Conservation (phyloP, 1,139 yeast genomes). For the Candida sojae region DNA sequence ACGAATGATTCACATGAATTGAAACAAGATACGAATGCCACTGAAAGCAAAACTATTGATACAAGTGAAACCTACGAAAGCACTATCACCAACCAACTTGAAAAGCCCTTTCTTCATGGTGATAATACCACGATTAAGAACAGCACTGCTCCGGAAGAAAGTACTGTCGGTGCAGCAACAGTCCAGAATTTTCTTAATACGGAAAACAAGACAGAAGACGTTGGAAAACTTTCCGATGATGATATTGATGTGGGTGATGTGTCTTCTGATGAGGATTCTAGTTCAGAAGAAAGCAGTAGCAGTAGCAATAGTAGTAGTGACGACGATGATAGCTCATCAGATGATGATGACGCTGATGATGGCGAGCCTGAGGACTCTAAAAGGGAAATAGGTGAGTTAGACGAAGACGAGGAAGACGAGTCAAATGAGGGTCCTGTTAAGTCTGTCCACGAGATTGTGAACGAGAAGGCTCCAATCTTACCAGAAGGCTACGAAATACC, state of each 20-base stretch:
- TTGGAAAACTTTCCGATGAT: slow-evolving; percentile 27
- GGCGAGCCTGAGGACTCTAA: too few relatives aligned
- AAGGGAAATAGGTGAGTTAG: slow-evolving; percentile 10
- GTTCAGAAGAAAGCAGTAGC: not conserved
- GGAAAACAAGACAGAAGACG: slow-evolving; percentile 8
- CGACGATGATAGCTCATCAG: slow-evolving; percentile 10
- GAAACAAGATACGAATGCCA: too few relatives aligned
- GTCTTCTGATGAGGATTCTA: slow-evolving; percentile 14
- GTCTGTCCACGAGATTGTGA: slow-evolving; percentile 74
- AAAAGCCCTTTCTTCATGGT: not conserved
- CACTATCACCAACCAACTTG: not conserved
- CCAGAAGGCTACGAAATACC: slow-evolving; percentile 69
- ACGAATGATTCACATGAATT: not conserved
- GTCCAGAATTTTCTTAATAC: slow-evolving; percentile 2
- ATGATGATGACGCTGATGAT: slow-evolving; percentile 19
- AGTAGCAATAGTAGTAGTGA: not conserved
- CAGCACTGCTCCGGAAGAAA: not conserved
- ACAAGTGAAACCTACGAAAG: not conserved
- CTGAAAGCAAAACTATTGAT: not conserved
- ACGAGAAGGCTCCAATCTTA: slow-evolving; percentile 66
- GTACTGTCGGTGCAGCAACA: not conserved
- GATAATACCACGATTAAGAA: not conserved
- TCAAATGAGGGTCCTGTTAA: slow-evolving; percentile 59
- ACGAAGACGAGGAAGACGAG: slow-evolving; percentile 43
- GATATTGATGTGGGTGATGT: slow-evolving; percentile 25